Base-by-base conservation (phyloP, 78 protist genomes). In the slime mould (Dictyostelium discoideum) region DNA sequence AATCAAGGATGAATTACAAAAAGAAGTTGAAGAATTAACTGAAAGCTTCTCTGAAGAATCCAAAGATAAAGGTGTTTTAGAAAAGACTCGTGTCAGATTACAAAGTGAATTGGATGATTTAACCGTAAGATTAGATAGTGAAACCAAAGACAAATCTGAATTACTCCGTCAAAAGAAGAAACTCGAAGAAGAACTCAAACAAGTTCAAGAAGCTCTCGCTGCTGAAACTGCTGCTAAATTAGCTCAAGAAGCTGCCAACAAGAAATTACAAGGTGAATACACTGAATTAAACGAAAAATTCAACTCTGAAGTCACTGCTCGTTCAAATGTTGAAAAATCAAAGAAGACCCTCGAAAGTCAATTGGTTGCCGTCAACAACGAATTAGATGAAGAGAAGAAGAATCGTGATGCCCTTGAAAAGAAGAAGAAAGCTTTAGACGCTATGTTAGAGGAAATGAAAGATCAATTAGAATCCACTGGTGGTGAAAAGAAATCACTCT, bases 51-150 rank as follows among this genome's bases (percentile, higher is more conserved):
- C 89, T 22, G 65, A 76, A 3, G 96, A 92, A 84, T 86, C 85
- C 3, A 83, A 96, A 85, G 92, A 95, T 83, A 95, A 95, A 48
- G 92, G 93, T 90, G 97, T 89, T 18, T 93, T 95, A 18, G 97
- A 95, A 54, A 95, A 95, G 92, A 69, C 92, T 44, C 93, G 93
- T 89, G 87, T 85, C 18, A 83, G 92, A 72, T 39, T 96, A 16
- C 84, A 73, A 60, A 86, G 96, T 84, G 97, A 96, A 69, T 42
- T 96, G 5, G 93, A 96, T 44, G 94, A 76, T 32, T 57, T 86
- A 46, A 78, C 72, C 22, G 87, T 37, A 2, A 67, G 92, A 48
- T 26, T 96, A 39, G 97, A 96, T 22, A 72, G 57, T 57, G 93
- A 84, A 57, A 32, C 77, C 57, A 96, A 96, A 67, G 95, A 84